Percentiles rank a stretch among this genome's conserved stretches.
Evolutionary conservation across 2,329 filamentous ascomycete genomes (phyloP).

Genomic region (Hirsutella rhossiliensis): DNA sequence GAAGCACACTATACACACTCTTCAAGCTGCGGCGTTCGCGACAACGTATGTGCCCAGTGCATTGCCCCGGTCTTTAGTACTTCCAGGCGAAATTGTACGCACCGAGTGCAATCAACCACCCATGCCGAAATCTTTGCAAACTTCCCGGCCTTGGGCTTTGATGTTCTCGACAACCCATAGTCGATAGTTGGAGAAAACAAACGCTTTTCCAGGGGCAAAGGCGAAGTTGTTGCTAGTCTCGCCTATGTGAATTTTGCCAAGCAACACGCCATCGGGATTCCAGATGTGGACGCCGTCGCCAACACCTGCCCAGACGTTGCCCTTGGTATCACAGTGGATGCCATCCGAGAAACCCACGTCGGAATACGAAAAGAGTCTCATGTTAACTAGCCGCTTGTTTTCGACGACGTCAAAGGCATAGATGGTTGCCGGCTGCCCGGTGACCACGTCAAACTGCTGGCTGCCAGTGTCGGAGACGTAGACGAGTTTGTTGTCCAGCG

Average conservation of each 20-base stretch:
- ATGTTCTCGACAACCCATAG: constrained; percentile 8
- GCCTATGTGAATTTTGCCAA: constrained; percentile 38
- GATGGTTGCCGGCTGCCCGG: constrained; percentile 3
- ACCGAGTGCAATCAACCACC: background rate
- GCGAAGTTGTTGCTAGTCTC: constrained; percentile 8
- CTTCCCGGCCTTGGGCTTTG: constrained; percentile 9
- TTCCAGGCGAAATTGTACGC: no score
- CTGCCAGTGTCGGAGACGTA: constrained; percentile 47
- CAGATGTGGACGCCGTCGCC: constrained; percentile 38
- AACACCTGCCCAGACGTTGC: constrained; percentile 41
- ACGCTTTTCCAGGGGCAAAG: constrained; percentile 7
- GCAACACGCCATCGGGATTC: constrained; percentile 30
- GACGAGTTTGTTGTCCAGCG: constrained; percentile 34
- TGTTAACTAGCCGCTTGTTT: constrained; percentile 16
- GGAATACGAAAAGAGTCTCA: constrained; percentile 43
- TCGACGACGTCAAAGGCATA: constrained; percentile 5
- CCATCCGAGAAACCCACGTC: constrained; percentile 47
- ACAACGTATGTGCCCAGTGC: no score
- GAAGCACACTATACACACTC: no score
- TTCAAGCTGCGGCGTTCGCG: no score
- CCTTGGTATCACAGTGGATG: constrained; percentile 40
- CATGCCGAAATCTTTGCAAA: constrained; percentile 10
- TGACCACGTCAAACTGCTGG: constrained; percentile 2
- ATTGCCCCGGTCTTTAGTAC: no score
- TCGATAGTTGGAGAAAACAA: constrained; percentile 8